Conservation (phyloP, 257 asterid genomes). For the Solanum sparsipilum region DNA sequence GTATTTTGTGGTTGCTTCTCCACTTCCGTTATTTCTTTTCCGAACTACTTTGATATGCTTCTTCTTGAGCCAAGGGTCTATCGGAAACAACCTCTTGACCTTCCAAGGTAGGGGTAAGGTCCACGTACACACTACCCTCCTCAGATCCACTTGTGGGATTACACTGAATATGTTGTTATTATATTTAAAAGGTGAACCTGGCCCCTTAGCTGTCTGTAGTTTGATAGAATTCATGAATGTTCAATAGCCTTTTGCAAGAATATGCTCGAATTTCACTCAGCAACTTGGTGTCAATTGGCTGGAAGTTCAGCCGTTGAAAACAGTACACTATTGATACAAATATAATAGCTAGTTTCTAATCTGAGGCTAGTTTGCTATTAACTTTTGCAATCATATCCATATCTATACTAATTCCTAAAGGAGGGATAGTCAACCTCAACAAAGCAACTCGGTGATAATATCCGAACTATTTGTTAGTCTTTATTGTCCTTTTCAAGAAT, state of each 20-base stretch:
- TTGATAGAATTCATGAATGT: not conserved
- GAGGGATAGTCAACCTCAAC: not conserved
- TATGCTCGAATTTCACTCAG: not conserved
- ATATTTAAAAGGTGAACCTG: not conserved
- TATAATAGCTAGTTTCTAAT: not conserved
- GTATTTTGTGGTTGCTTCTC: not conserved
- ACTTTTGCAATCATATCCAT: conserved; percentile 4
- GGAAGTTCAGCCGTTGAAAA: not conserved
- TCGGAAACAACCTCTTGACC: not conserved
- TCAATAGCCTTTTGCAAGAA: not conserved
- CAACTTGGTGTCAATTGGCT: not conserved
- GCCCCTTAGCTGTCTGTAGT: not conserved
- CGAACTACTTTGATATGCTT: not conserved
- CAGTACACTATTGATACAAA: not conserved
- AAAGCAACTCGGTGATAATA: not conserved
- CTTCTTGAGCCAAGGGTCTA: not conserved
- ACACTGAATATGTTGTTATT: not conserved
- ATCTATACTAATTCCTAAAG: not conserved
- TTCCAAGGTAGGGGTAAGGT: not conserved
- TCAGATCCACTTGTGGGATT: not conserved
- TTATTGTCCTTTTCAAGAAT: conserved; percentile 2
- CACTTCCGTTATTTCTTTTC: not conserved
- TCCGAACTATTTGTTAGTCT: not conserved
- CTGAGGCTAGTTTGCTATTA: not conserved
- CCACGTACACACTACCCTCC: not conserved